A percentile compares a stretch with the other conserved stretches of the same genome.
phyloP scores from a whole-genome alignment of 2,329 filamentous ascomycete genomes.

The Ophiocordyceps sinensis region DNA sequence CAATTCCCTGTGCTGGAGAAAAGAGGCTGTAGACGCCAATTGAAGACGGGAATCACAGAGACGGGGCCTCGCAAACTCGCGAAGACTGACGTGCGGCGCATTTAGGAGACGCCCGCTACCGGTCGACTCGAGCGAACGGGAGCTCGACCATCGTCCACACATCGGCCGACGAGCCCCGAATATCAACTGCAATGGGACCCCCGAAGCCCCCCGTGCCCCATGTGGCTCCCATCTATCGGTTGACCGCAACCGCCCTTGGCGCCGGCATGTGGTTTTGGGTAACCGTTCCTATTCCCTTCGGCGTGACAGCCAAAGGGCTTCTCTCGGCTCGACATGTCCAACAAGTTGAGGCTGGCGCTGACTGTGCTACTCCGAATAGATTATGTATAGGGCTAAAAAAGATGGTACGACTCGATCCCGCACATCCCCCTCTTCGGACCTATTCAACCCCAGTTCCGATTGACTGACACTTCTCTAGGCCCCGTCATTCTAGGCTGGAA shows the following conservation, averaged over 20 bases:
- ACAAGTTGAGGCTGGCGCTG: neutral
- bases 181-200: slow-evolving; percentile 15
- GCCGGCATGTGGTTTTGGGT: slow-evolving; percentile 99
- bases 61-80: too few species aligned
- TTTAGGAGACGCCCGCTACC: neutral
- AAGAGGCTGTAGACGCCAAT: too few species aligned
- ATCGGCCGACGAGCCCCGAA: neutral
- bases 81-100: too few species aligned
- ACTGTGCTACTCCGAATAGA: slow-evolving; percentile 28
- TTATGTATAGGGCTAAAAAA: slow-evolving; percentile 94
- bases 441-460: neutral
- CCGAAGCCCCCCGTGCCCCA: slow-evolving; percentile 30
- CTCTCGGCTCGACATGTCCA: neutral
- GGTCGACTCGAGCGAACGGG: neutral
- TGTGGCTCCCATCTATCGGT: slow-evolving; percentile 56
- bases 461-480: slow-evolving; percentile 22
- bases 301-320: neutral
- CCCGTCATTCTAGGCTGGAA: slow-evolving; percentile 81
- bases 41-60: too few species aligned
- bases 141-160: neutral
- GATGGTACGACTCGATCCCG: slow-evolving; percentile 45
- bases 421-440: neutral
- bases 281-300: slow-evolving; percentile 22
- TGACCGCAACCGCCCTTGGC: slow-evolving; percentile 72
- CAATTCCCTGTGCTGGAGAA: too few species aligned